Base-by-base conservation (phyloP, 2,329 filamentous ascomycete species). In the Arthrobotrys entomopaga region DNA sequence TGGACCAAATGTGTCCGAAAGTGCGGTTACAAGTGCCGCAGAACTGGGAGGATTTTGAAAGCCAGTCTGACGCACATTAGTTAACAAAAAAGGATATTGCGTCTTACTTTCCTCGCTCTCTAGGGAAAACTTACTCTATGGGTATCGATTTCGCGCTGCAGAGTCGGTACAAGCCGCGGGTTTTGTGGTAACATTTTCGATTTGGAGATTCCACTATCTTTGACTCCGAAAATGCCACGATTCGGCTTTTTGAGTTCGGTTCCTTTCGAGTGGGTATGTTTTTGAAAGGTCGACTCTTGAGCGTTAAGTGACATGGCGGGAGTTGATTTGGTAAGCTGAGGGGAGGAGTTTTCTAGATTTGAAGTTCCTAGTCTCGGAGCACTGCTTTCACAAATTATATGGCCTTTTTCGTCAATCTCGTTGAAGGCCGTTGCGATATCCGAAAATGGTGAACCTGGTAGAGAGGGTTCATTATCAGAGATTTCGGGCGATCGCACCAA, bases 121-220 rank as follows among this genome's bases (percentile, higher is more conserved):
- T 29, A 24, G 8, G 20, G 42, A 13, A 2, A 42, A 38, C 78
- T 78, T 60, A 81, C 77, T 65, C 82, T 80, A 80, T 56, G 82
- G 81, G 66, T 81, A 53, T 79, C 78, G 64, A 78, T 74, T 40
- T 79, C 79, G 38, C 78, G 76, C 76, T 89, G 87, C 8, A 88
- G 89, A 20, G 86, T 86, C 60, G 87, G 88, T 77, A 90, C 90
- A 72, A 92, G 89, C 67, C 87, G 87, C 78, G 90, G 93, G 67
- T 90, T 87, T 2, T 90, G 91, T 6, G 89, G 90, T 0, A 87
- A 87, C 71, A 89, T 88, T 80, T 89, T 91, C 0, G 85, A 80
- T 79, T 90, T 91, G 10, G 81, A 77, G 26, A 75, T 65, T 6
- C 71, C 71, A 46, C 57, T 54, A 26, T 75, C 71, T 46, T 69